A percentile compares a stretch with the other conserved stretches of the same genome.
These are phyloP conservation scores for Scheffersomyces insectosa DNA, from an alignment of 1,139 yeast species.

Conservation along the genomic window DNA sequence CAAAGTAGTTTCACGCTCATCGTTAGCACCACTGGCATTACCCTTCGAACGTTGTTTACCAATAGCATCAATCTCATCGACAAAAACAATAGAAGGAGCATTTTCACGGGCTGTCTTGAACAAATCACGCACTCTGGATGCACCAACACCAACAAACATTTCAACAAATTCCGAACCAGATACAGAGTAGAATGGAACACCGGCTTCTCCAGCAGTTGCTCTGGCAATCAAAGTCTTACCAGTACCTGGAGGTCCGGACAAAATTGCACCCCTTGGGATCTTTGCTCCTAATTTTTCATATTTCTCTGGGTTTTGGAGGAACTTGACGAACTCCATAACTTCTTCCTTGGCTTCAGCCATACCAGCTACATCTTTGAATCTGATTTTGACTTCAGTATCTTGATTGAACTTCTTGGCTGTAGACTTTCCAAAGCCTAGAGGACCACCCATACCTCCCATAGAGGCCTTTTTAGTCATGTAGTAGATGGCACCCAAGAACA, in stretches of 20 bases:
- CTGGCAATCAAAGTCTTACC: conserved; percentile 97
- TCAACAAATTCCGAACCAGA: conserved; percentile 99
- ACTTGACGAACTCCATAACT: conserved; percentile 95
- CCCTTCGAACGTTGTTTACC: conserved; percentile 92
- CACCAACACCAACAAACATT: conserved; percentile 99
- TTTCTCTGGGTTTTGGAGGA: conserved; percentile 83
- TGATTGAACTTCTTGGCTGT: conserved; percentile 90
- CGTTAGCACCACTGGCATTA: conserved; percentile 84
- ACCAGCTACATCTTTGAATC: conserved; percentile 95
- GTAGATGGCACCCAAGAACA: conserved; percentile 83
- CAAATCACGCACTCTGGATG: conserved; percentile 92
- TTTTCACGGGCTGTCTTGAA: conserved; percentile 89
- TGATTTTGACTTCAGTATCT: conserved; percentile 85
- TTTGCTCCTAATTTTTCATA: conserved; percentile 93
- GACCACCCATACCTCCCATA: conserved; percentile 63
- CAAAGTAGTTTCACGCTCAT: conserved; percentile 94
- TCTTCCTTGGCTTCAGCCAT: conserved; percentile 97
- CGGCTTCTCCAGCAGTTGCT: conserved; percentile 99
- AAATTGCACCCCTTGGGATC: conserved; percentile 95
- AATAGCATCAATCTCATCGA: conserved; percentile 97
- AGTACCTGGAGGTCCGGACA: conserved; percentile 99
- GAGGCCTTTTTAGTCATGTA: conserved; percentile 65
- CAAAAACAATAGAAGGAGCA: conserved; percentile 91
- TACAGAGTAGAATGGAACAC: conserved; percentile 91
- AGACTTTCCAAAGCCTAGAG: conserved; percentile 79